Percentiles rank a stretch among this genome's conserved stretches.
Evolutionary conservation across 2,329 filamentous ascomycete genomes (phyloP).

Genomic region (Cladobotryum protrusum): DNA sequence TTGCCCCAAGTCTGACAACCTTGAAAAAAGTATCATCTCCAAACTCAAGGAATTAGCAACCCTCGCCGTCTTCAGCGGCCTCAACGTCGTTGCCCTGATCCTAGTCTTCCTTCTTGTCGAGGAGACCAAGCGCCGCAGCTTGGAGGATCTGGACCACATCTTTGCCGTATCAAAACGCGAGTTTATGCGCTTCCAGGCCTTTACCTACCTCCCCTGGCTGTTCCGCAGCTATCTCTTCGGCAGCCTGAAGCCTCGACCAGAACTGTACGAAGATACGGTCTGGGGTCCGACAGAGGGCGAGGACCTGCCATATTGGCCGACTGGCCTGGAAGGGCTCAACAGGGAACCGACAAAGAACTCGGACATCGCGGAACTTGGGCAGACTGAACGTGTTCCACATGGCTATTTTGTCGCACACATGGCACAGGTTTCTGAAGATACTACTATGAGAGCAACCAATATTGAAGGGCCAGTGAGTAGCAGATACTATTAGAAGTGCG

Average conservation of each 20-base stretch:
- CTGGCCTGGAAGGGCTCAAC: not conserved
- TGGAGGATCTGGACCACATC: slow-evolving; percentile 35
- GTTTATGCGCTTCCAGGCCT: slow-evolving; percentile 32
- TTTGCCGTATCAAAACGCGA: slow-evolving; percentile 32
- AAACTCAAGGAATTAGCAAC: slow-evolving; percentile 26
- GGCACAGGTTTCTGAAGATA: not conserved
- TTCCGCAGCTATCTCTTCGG: slow-evolving; percentile 21
- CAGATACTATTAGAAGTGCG: not conserved
- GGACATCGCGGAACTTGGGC: slow-evolving; percentile 8
- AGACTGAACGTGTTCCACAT: not conserved
- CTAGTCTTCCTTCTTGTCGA: slow-evolving; percentile 40
- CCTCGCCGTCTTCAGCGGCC: slow-evolving; percentile 39
- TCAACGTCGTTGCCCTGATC: slow-evolving; percentile 41
- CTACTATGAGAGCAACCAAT: slow-evolving; percentile 6
- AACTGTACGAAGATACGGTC: slow-evolving; percentile 28
- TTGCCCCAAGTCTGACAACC: not conserved
- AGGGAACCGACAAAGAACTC: not conserved
- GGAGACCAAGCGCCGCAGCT: slow-evolving; percentile 34
- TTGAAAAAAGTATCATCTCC: slow-evolving; percentile 16
- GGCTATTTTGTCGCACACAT: not conserved
- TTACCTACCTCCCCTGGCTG: slow-evolving; percentile 31
- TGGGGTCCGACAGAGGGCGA: slow-evolving; percentile 19
- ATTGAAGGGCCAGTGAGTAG: slow-evolving; percentile 3
- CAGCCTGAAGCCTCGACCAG: slow-evolving; percentile 18
- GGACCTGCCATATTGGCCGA: slow-evolving; percentile 1